Evolutionary conservation across 164 flowering plant genomes (phyloP).

Genomic region (Macadamia integrifolia): DNA sequence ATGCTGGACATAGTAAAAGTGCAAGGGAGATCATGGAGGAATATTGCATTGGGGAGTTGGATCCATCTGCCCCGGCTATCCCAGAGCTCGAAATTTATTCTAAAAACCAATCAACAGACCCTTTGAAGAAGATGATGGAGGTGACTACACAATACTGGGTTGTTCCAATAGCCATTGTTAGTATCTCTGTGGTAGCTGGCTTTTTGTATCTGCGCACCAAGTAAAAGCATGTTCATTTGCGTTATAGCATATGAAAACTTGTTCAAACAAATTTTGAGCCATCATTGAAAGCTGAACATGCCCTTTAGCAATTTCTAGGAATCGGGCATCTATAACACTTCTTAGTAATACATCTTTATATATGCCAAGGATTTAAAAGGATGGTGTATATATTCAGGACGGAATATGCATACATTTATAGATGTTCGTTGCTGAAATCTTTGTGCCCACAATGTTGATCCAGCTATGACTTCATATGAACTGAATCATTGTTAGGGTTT

Average conservation of each 20-base stretch:
- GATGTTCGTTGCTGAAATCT: no score
- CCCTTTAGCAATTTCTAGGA: neutral
- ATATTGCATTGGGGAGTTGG: constrained; percentile 83
- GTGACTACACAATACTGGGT: constrained; percentile 60
- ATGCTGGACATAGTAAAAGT: constrained; percentile 80
- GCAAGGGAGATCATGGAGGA: constrained; percentile 68
- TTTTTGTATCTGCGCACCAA: constrained; percentile 51
- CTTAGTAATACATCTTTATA: no score
- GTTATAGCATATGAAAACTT: neutral
- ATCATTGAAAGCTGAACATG: neutral
- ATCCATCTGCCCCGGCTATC: constrained; percentile 36
- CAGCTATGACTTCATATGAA: no score
- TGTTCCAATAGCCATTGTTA: constrained; percentile 51
- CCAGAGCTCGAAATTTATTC: constrained; percentile 40
- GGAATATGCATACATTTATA: no score
- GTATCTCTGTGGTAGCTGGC: constrained; percentile 49
- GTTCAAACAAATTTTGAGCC: constrained; percentile 18
- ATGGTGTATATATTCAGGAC: no score
- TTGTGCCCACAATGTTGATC: no score
- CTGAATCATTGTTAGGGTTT: no score
- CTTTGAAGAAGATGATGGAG: constrained; percentile 29
- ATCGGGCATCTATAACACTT: neutral
- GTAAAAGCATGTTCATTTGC: constrained; percentile 15
- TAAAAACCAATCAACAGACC: constrained; percentile 23
- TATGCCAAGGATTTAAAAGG: no score